Conservation (phyloP, 805 yeast species). For the Brettanomyces nanus region DNA sequence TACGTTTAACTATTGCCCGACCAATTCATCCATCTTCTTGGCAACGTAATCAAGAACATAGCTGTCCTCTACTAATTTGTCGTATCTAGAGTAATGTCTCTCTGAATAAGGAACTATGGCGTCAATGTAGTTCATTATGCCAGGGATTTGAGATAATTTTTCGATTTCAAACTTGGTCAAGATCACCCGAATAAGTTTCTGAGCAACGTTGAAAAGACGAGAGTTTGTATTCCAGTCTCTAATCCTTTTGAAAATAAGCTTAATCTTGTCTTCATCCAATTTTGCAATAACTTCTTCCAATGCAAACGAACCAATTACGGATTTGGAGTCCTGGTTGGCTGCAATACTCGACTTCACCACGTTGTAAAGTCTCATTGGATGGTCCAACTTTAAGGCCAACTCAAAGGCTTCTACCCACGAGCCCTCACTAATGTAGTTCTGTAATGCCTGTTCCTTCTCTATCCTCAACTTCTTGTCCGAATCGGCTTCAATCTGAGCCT, state of each 20-base stretch:
- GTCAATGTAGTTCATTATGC: slow-evolving; percentile 59
- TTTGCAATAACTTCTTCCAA: slow-evolving; percentile 57
- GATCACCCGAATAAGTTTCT: slow-evolving; percentile 61
- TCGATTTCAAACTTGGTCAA: slow-evolving; percentile 48
- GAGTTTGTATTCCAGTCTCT: slow-evolving; percentile 95
- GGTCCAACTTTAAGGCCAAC: slow-evolving; percentile 78
- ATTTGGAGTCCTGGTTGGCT: slow-evolving; percentile 39
- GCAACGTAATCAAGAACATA: slow-evolving; percentile 78
- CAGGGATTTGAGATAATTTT: slow-evolving; percentile 54
- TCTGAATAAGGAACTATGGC: slow-evolving; percentile 83
- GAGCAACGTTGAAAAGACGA: slow-evolving; percentile 72
- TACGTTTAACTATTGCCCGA: neutral
- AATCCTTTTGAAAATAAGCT: slow-evolving; percentile 58
- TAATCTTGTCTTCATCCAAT: slow-evolving; percentile 53
- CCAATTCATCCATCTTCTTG: slow-evolving; percentile 50
- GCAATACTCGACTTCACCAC: slow-evolving; percentile 58
- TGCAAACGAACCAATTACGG: slow-evolving; percentile 45
- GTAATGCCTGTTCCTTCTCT: slow-evolving; percentile 84
- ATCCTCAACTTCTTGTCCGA: slow-evolving; percentile 48
- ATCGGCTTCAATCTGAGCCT: slow-evolving; percentile 47
- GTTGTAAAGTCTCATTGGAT: slow-evolving; percentile 80
- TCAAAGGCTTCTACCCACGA: slow-evolving; percentile 88
- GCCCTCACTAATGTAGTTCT: slow-evolving; percentile 59
- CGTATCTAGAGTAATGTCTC: slow-evolving; percentile 73
- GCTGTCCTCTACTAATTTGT: slow-evolving; percentile 77